phyloP scores from a whole-genome alignment of 164 flowering plant genomes.

The Liriodendron chinense region DNA sequence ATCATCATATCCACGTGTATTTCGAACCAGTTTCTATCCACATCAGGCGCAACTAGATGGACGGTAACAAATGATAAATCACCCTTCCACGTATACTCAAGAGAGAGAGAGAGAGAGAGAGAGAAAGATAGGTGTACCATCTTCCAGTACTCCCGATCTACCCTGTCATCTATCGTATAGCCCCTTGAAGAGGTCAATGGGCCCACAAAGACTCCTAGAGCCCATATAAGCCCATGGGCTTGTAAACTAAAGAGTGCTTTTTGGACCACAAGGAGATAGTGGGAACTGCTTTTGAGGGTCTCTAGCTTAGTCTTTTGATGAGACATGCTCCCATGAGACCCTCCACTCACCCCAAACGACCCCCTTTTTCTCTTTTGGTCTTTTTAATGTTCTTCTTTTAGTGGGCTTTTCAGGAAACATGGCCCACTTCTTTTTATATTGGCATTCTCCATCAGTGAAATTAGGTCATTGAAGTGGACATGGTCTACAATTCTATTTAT shows the following conservation, averaged over 20 bases:
- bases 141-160: background rate
- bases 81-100: too few species aligned
- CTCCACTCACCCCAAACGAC: slow-evolving; percentile 9
- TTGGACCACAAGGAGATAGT: slow-evolving; percentile 31
- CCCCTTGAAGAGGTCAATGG: background rate
- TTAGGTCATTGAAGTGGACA: background rate
- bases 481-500: background rate
- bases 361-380: background rate
- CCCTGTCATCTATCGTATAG: background rate
- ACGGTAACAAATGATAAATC: too few species aligned
- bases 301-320: slow-evolving; percentile 34
- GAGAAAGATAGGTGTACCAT: background rate
- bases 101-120: too few species aligned
- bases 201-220: background rate
- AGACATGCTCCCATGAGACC: slow-evolving; percentile 28
- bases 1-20: too few species aligned
- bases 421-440: background rate
- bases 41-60: too few species aligned
- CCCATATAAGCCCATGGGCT: background rate
- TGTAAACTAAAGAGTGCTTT: slow-evolving; percentile 5
- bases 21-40: too few species aligned
- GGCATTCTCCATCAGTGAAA: background rate
- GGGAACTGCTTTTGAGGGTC: slow-evolving; percentile 28
- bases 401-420: background rate
- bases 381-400: background rate